Evolutionary conservation across 2,329 filamentous ascomycete species (phyloP), one percentile per base, ranked within the genome.

Genomic region (Diaporthe sp.): DNA sequence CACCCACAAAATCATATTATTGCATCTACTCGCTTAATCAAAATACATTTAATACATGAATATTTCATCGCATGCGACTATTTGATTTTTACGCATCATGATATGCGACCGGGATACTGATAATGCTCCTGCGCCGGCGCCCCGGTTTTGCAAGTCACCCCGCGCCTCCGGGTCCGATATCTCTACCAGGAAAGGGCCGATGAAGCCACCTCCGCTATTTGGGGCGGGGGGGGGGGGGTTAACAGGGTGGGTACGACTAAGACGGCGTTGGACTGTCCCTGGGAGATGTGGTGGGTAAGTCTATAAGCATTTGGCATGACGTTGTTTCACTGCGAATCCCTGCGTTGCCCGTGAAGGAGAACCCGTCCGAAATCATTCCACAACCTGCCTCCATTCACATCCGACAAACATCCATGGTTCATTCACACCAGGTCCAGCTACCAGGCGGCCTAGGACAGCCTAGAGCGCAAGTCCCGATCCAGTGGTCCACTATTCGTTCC

Each of bases 11-110:
- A 28, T 25, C 22, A 70, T 42, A 42, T 42, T 8, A 25, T 53
- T 8, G 39, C 22, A 34, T 70, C 4, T 70, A 55, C 65, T 70
- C 42, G 15, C 22, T 42, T 70, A 55, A 70, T 70, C 28, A 15
- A 51, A 55, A 28, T 42, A 67, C 49, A 28, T 55, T 55, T 70
- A 70, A 70, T 70, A 28, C 5, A 55, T 28, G 34, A 39, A 10
- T 37, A 12, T 19, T 25, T 13, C 2, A 28, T 55, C n/a, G 17
- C 13, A 17, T 25, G 9, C 31, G 22, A 19, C 31, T 68, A 8
- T 2, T 34, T 65, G 25, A n/a, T 28, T 28, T 28, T 28, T 28
- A 28, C 25, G 13, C 17, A 44, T 46, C 39, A 15, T 25, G 39
- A 44, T 19, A 28, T 28, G 39, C 60, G 15, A 34, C 12, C 44